A percentile compares a stretch with the other conserved stretches of the same genome.
phyloP scores from a whole-genome alignment of 2,329 filamentous ascomycete species.

The Phyllosticta ampelicida region DNA sequence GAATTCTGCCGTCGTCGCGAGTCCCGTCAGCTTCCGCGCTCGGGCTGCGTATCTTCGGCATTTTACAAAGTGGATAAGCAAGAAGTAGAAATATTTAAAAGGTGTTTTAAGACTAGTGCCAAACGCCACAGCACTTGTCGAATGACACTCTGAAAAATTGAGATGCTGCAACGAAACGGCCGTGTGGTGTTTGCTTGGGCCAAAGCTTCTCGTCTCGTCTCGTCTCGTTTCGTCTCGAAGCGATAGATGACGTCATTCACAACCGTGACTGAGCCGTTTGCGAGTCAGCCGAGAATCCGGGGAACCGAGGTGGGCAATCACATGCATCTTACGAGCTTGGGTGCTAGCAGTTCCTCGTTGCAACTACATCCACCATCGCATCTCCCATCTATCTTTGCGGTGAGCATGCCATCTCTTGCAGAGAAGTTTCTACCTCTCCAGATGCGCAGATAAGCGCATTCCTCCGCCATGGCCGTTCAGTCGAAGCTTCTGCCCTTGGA shows the following conservation, averaged over 20 bases:
- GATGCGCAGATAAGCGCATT: conserved; percentile 5
- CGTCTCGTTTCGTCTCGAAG: too few species aligned
- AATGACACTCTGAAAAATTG: too few species aligned
- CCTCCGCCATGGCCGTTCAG: conserved; percentile 27
- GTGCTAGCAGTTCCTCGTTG: not conserved
- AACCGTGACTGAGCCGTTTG: not conserved
- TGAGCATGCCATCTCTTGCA: conserved; percentile 8
- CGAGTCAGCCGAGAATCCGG: conserved; percentile 9
- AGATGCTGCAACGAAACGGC: not conserved
- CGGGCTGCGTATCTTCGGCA: too few species aligned
- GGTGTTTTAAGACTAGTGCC: too few species aligned
- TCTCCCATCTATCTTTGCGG: not conserved
- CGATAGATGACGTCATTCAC: not conserved
- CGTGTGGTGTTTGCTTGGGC: not conserved
- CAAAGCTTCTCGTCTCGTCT: too few species aligned
- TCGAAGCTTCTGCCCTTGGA: conserved; percentile 28
- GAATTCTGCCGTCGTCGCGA: not conserved
- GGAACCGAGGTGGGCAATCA: conserved; percentile 10
- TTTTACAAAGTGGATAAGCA: too few species aligned
- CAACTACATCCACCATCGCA: conserved; percentile 5
- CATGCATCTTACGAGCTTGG: conserved; percentile 2
- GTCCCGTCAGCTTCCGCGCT: too few species aligned
- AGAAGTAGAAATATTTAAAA: too few species aligned
- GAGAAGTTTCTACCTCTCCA: not conserved
- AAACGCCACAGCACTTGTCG: too few species aligned